Percentiles rank a stretch among this genome's conserved stretches.
Evolutionary conservation across 352 stramenopile species (phyloP).

Genomic region (Phytopythium oedochilum): DNA sequence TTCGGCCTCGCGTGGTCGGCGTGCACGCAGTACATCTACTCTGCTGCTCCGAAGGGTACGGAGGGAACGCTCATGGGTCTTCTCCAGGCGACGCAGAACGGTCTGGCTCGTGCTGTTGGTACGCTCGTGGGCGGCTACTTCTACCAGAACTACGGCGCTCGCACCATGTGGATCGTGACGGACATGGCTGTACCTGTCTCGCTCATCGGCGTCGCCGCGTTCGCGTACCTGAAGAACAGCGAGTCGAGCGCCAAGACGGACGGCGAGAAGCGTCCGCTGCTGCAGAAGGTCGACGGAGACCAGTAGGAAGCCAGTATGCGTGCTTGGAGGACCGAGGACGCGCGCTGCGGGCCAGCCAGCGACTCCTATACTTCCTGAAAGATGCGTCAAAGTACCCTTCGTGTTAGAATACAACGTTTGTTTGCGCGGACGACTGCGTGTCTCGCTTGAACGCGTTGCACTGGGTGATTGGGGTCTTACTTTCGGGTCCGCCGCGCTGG

Average conservation of each 20-base stretch:
- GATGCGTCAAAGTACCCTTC: not conserved
- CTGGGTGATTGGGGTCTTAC: not conserved
- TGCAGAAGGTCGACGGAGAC: not conserved
- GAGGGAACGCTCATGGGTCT: no score
- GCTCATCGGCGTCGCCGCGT: constrained; percentile 36
- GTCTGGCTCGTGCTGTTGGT: constrained; percentile 36
- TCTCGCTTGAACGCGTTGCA: not conserved
- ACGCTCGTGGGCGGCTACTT: constrained; percentile 56
- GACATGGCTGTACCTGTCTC: constrained; percentile 47
- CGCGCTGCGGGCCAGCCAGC: not conserved
- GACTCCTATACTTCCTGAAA: not conserved
- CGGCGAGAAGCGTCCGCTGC: not conserved
- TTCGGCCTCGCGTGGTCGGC: constrained; percentile 73
- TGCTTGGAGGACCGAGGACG: not conserved
- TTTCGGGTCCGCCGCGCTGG: not conserved
- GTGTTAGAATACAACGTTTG: not conserved
- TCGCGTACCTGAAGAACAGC: constrained; percentile 39
- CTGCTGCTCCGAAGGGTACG: no score
- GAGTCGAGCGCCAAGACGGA: constrained; percentile 1
- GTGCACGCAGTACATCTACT: constrained; percentile 77
- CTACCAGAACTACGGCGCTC: constrained; percentile 47
- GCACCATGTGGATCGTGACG: constrained; percentile 49
- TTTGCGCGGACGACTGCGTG: not conserved
- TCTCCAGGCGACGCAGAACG: constrained; percentile 55
- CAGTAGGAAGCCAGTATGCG: not conserved